Evolutionary conservation across 164 flowering plant species (phyloP).

Genomic region (Euptelea pleiosperma): DNA sequence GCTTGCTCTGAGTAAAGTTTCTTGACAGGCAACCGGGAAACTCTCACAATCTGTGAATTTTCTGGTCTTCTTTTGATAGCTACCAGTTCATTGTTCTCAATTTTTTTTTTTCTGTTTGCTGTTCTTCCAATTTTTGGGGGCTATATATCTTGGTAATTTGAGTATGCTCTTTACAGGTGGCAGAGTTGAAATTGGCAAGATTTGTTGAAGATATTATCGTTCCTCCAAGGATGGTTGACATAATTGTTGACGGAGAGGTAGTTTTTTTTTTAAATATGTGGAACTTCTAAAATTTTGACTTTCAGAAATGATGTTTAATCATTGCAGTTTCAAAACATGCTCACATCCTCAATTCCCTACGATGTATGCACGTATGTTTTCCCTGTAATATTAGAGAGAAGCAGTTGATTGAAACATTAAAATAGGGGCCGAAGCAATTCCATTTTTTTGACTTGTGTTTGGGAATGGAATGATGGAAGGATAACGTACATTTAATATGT

Average conservation of each 20-base stretch:
- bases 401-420: not conserved
- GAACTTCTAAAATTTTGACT: not conserved
- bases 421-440: too few species aligned
- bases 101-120: not conserved
- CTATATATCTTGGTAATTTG: not conserved
- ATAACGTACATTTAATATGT: not conserved
- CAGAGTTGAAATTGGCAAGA: slow-evolving; percentile 81
- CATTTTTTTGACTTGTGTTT: not conserved
- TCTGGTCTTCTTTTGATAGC: not conserved
- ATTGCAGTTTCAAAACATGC: not conserved
- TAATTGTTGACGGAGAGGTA: slow-evolving; percentile 98
- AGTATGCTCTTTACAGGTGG: slow-evolving; percentile 45
- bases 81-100: not conserved
- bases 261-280: slow-evolving; percentile 3
- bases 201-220: slow-evolving; percentile 97
- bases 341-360: too few species aligned
- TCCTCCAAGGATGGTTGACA: slow-evolving; percentile 93
- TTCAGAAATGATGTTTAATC: not conserved
- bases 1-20: not conserved
- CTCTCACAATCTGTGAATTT: not conserved
- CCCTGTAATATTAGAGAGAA: not conserved
- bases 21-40: not conserved
- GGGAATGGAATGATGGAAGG: not conserved
- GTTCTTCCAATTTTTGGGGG: not conserved
- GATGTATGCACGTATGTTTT: too few species aligned